Base-by-base conservation (phyloP, 2,329 filamentous ascomycete genomes). In the Aspergillus aculeatinus region DNA sequence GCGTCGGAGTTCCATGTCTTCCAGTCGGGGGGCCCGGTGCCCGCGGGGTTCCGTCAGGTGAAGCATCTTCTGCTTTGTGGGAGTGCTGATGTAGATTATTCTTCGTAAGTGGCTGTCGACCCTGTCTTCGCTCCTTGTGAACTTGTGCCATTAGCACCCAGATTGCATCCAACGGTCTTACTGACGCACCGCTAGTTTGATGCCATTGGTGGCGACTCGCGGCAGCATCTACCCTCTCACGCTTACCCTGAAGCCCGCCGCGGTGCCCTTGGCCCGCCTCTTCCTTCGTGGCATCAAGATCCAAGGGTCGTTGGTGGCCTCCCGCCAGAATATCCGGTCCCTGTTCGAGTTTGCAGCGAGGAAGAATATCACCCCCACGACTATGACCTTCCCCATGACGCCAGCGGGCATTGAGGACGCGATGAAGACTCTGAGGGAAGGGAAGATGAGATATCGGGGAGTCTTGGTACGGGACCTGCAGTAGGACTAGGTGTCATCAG, bases 311-410 rank as follows among this genome's bases (percentile, higher is more conserved):
- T 80, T 88, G 0, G 82, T 83, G 29, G 89, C 88, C 0, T 82
- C 88, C 51, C 81, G 86, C 0, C 76, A 84, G 27, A 84, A 89
- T 65, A 80, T 82, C 55, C 83, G 87, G 70, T 84, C 89, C 67
- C 85, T 89, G 51, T 82, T 91, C 56, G 79, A 78, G 4, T 91
- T 91, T 70, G 82, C 87, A 0, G 76, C 80, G 61, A 73, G 78
- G 19, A 85, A 89, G 65, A 79, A 79, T 3, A 81, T 91, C 63
- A 81, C 83, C 70, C 88, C 87, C 58, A 80, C 89, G 72, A 75
- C 89, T 27, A 83, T 90, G 78, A 85, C 79, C 70, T 90, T 85
- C 68, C 80, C 84, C 1, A 77, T 91, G 51, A 80, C 74, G 6
- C 58, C 77, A 74, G 62, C 83, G 61, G 65, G 82, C 60, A 76